Evolutionary conservation across 2,329 filamentous ascomycete species (phyloP), one percentile per base, ranked within the genome.

Genomic region (Septoria linicola): DNA sequence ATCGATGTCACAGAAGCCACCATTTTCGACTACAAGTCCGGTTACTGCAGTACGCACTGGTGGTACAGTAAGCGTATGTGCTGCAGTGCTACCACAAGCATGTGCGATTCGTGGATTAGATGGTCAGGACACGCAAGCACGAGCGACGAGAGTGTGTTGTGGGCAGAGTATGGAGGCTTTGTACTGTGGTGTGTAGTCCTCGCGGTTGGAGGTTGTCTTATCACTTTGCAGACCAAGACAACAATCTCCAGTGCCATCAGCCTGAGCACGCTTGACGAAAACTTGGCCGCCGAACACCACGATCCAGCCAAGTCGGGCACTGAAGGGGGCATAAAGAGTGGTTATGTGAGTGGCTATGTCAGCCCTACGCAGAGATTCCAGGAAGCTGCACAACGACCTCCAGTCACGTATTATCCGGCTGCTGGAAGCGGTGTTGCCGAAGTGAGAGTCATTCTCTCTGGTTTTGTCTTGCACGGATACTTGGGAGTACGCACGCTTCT

Each of bases 401-500:
- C 89, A 1, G 95, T 95, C 85, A 80, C 92, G 4, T 99, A 96
- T 71, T 99, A 96, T 69, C 91, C 93, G 6, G 93, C 92, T 52
- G 92, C 92, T 35, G 93, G 93, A 41, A 96, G 90, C 71, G 93
- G 93, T 62, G 93, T 99, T 10, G 93, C 93, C 5, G 93, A 99
- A 73, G 92, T 97, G 49, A 91, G 93, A 59, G 93, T 97, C 53
- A 97, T 97, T 52, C 80, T 97, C n/a, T 96, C 90, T 63, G 93
- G 93, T 4, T 99, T 97, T 65, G 92, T 99, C 49, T 76, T 99
- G 49, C 93, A 97, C 75, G 92, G 93, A 1, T 97, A 97, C 67
- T 80, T 99, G 6, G 93, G 93, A 61, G 70, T 95, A 32, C 88
- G 87, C 66, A 97, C 93, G 0, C 77, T 99, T 23, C 70, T 92